Base-by-base conservation (phyloP, 1,284 basidiomycete genomes). In the Cutaneotrichosporon sp. region DNA sequence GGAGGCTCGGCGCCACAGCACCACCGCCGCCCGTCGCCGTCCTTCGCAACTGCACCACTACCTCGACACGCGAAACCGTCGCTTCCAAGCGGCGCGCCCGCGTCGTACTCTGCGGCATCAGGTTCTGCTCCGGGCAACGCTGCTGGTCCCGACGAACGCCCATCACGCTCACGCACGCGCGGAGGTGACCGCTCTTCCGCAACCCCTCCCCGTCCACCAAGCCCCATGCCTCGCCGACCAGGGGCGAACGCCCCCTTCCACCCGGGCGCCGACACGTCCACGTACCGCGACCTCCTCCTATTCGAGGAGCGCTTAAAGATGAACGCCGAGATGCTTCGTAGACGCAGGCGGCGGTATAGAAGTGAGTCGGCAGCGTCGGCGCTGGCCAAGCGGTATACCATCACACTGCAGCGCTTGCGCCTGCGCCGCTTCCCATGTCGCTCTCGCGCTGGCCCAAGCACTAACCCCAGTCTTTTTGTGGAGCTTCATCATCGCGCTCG, bases 251-350 rank as follows among this genome's bases (percentile, higher is more conserved):
- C 65, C 8, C 69, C 80, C 4, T 84, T 81, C 64, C 76, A 80
- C 60, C 87, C 88, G 0, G 73, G 83, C 12, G 80, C 83, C 58
- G 87, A 90, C 70, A 78, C 79, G 45, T 79, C 83, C 15, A 92
- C 90, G 0, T 91, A 88, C 71, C 81, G 88, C 43, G 94, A 98
- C 72, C 78, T 98, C 23, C 81, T 97, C 36, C 78, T 92, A 47
- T 97, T 98, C 61, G 94, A 98, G 76, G 93, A 98, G 74, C 81
- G 96, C 15, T 82, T 98, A 51, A 97, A 97, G 76, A 88, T 87
- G 47, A 97, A 90, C 71, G 90, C 90, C 4, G 82, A 86, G 10
- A 83, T 82, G 57, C 78, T 97, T 17, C 84, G 88, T 66, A 80
- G 83, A 42, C 80, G 93, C 56, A 89, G 92, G 72, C 80, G 84